A percentile compares a stretch with the other conserved stretches of the same genome.
Evolutionary conservation across 805 yeast genomes (phyloP).

Genomic region (Grigorovia yakushimaensis): DNA sequence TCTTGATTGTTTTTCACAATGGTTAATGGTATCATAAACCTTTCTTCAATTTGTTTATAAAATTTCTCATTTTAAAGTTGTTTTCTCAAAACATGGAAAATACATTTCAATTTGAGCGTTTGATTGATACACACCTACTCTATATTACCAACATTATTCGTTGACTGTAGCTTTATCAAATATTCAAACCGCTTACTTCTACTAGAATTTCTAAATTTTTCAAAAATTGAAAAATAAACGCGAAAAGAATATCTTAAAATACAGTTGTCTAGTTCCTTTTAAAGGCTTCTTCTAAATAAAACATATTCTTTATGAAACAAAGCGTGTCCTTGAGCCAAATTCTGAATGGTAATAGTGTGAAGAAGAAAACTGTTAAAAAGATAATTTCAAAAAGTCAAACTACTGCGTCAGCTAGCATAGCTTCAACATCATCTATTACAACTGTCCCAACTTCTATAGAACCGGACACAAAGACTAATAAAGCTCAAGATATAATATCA

Average conservation of each 20-base stretch:
- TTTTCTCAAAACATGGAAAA: too few species aligned
- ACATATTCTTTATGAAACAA: conserved; percentile 6
- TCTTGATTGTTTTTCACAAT: not conserved
- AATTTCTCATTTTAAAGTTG: not conserved
- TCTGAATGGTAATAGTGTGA: conserved; percentile 13
- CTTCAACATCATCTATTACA: not conserved
- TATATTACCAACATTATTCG: too few species aligned
- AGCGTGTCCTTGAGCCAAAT: conserved; percentile 10
- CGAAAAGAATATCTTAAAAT: not conserved
- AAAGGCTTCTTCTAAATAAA: not conserved
- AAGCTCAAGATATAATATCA: not conserved
- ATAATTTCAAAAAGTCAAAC: not conserved
- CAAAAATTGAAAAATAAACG: not conserved
- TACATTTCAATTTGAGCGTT: too few species aligned
- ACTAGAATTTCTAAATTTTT: too few species aligned
- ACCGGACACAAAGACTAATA: not conserved
- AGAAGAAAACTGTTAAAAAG: not conserved
- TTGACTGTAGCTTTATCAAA: not conserved
- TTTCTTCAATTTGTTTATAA: too few species aligned
- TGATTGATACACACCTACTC: too few species aligned
- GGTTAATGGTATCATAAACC: too few species aligned
- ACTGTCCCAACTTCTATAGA: too few species aligned
- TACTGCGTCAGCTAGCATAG: not conserved
- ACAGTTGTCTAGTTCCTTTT: not conserved
- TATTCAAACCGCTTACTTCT: not conserved